Percentiles rank a stretch among this genome's conserved stretches.
These are phyloP conservation scores for Senna siamea DNA, from an alignment of 306 rosid species.

Conservation along the genomic window DNA sequence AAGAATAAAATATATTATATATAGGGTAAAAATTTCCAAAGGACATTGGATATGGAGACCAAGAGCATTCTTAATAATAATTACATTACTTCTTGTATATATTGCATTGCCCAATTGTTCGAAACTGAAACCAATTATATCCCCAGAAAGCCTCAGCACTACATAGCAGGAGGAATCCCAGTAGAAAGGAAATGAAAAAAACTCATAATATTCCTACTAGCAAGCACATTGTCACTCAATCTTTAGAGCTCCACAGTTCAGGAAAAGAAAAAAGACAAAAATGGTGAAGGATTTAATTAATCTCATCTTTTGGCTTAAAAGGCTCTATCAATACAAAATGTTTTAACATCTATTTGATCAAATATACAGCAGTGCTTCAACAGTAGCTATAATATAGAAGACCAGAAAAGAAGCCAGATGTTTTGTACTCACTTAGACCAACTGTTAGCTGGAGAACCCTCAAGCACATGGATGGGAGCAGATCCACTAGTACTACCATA, in stretches of 20 bases:
- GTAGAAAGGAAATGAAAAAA: neutral
- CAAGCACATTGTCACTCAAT: neutral
- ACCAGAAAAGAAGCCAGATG: slow-evolving; percentile 26
- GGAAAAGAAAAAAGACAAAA: neutral
- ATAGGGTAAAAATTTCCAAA: neutral
- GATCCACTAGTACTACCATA: slow-evolving; percentile 73
- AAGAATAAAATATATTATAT: slow-evolving; percentile 16
- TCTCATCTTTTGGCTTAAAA: neutral
- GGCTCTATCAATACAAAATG: slow-evolving; percentile 4
- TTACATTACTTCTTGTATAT: neutral
- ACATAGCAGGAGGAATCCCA: neutral
- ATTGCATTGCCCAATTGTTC: neutral
- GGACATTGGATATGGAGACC: neutral
- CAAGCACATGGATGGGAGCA: slow-evolving; percentile 60
- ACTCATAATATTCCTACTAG: neutral
- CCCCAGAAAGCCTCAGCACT: neutral
- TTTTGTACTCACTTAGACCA: slow-evolving; percentile 84
- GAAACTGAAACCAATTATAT: neutral
- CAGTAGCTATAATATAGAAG: neutral
- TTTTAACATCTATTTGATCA: slow-evolving; percentile 14
- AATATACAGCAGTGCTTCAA: slow-evolving; percentile 31
- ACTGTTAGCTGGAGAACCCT: slow-evolving; percentile 60
- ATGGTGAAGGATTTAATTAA: neutral
- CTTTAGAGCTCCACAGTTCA: neutral
- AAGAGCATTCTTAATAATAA: neutral